Conservation (phyloP, 768 basidiomycete genomes). For the Lactarius evosmus region DNA sequence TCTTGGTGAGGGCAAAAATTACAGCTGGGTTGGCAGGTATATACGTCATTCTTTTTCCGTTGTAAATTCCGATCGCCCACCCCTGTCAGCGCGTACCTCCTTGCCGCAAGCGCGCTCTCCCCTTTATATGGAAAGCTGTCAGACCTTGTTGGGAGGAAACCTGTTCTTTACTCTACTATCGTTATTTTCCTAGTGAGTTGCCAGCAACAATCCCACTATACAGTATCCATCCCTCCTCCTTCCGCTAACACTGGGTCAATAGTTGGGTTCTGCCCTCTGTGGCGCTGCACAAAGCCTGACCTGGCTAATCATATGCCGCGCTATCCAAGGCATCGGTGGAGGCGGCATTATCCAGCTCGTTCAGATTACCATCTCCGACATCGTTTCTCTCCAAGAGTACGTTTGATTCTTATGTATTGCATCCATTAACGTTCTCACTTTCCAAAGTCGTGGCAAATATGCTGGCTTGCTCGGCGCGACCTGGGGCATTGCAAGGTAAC, state of each 20-base stretch:
- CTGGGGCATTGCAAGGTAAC: constrained; percentile 63
- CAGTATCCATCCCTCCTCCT: background rate
- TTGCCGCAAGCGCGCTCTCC: constrained; percentile 61
- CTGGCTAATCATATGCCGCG: constrained; percentile 74
- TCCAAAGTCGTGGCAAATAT: constrained; percentile 67
- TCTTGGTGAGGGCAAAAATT: constrained; percentile 44
- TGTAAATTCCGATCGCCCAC: background rate
- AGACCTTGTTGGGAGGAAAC: constrained; percentile 64
- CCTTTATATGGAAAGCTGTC: constrained; percentile 80
- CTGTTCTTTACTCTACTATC: constrained; percentile 64
- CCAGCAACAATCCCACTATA: background rate
- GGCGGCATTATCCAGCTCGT: constrained; percentile 77
- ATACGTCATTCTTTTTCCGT: constrained; percentile 10
- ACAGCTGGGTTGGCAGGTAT: constrained; percentile 50
- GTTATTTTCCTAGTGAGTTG: constrained; percentile 58
- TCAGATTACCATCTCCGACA: constrained; percentile 77
- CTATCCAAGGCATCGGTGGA: constrained; percentile 81
- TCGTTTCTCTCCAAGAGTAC: constrained; percentile 75
- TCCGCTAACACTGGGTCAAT: background rate
- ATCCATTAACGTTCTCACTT: background rate
- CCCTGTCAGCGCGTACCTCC: constrained; percentile 62
- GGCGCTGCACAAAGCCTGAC: constrained; percentile 76
- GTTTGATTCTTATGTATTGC: constrained; percentile 28
- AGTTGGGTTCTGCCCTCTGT: constrained; percentile 79
- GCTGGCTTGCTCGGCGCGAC: constrained; percentile 74